These are phyloP conservation scores for Phytophthora sp. DNA, from an alignment of 352 stramenopile genomes.

Conservation along the genomic window DNA sequence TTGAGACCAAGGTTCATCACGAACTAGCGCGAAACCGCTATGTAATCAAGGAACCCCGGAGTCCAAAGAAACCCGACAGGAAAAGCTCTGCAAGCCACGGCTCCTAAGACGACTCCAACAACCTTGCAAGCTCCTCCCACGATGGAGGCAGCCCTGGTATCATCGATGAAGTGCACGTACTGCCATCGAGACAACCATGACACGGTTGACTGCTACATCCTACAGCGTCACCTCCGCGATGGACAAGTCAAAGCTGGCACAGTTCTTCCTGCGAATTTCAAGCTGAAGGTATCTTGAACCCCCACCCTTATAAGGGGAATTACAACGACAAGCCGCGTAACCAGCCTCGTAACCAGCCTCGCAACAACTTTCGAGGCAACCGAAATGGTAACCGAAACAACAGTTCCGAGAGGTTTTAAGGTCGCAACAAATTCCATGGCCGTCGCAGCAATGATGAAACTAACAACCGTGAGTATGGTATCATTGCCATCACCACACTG, in stretches of 20 bases:
- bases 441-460: background rate
- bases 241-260: slow-evolving; percentile 18
- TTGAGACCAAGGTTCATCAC: slow-evolving; percentile 11
- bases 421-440: slow-evolving; percentile 5
- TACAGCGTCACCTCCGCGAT: slow-evolving; percentile 9
- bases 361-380: background rate
- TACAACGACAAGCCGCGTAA: background rate
- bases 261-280: slow-evolving; percentile 16
- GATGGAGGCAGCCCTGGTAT: background rate
- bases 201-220: slow-evolving; percentile 15
- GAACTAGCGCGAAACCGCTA: slow-evolving; percentile 15
- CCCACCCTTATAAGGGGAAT: slow-evolving; percentile 1
- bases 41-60: slow-evolving; percentile 5
- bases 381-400: background rate
- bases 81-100: too few relatives aligned
- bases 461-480: slow-evolving; percentile 7
- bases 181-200: slow-evolving; percentile 11
- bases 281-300: background rate
- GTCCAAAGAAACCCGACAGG: background rate
- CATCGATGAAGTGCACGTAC: slow-evolving; percentile 7
- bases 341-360: background rate
- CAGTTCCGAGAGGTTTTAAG: background rate
- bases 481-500: slow-evolving; percentile 16
- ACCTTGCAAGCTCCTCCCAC: background rate
- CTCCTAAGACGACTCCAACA: too few relatives aligned